Evolutionary conservation across 2,329 filamentous ascomycete species (phyloP), one percentile per base, ranked within the genome.

Genomic region (Fusarium succisae): DNA sequence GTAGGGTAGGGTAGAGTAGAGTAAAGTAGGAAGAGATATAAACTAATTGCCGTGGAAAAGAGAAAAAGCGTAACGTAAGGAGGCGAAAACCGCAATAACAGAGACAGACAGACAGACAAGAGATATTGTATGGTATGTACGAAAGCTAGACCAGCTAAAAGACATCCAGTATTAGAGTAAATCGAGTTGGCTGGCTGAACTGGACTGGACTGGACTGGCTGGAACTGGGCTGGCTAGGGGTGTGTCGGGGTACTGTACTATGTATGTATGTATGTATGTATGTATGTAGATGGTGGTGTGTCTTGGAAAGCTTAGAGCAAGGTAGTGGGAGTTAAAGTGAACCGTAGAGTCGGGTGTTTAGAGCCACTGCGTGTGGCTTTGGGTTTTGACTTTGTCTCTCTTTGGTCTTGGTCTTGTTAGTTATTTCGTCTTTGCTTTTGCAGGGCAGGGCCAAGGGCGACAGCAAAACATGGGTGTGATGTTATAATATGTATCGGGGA

Each of bases 291-390:
- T 51, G 48, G 37, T 38, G 50, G 32, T 26, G 24, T 26, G 51
- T 51, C 44, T 48, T 48, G 50, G 41, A 55, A 63, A 69, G 64
- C 64, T 63, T 69, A 54, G 57, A 58, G 66, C 45, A 59, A 53
- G 62, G 72, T 57, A 58, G 59, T 65, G 71, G 53, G 74, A 76
- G 66, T 76, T 75, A 75, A 77, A 70, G 64, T 76, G 76, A 78
- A 75, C 76, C 75, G 73, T 61, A 78, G 74, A 62, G 70, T 68
- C 66, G 60, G 69, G 71, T 72, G 74, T 75, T 68, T 67, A 44
- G 68, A 69, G 59, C 54, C 72, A 72, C 72, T 69, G 48, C 56
- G 51, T 72, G 56, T 74, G 68, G 72, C 65, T 73, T 62, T 67
- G 59, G 51, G 55, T 75, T 73, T 75, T 66, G 72, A 59, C 69